phyloP scores from a whole-genome alignment of 768 basidiomycete genomes.

The Tricholoma sp. region DNA sequence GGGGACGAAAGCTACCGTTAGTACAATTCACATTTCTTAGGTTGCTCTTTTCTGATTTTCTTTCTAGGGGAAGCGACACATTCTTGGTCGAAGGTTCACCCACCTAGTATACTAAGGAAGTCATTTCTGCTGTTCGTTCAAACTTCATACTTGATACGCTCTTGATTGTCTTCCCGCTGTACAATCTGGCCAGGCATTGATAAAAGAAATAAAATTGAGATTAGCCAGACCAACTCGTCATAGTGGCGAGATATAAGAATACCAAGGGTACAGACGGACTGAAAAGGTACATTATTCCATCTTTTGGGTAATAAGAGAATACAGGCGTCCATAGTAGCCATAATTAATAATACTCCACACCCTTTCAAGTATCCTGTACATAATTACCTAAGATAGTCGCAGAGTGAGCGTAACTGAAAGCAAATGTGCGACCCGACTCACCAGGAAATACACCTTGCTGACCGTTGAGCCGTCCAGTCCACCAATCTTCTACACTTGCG shows the following conservation, averaged over 20 bases:
- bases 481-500: constrained; percentile 89
- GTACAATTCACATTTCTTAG: background rate
- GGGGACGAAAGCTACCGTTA: background rate
- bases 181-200: constrained; percentile 14
- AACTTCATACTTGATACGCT: constrained; percentile 1
- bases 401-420: constrained; percentile 4
- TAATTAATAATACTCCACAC: background rate
- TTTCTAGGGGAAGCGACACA: constrained; percentile 1
- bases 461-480: constrained; percentile 88
- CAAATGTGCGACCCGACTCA: constrained; percentile 20
- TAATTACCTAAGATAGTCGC: constrained; percentile 48
- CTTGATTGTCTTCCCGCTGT: constrained; percentile 5
- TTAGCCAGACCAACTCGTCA: constrained; percentile 6
- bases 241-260: background rate
- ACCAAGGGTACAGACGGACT: background rate
- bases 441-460: constrained; percentile 88
- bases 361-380: constrained; percentile 43
- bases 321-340: background rate
- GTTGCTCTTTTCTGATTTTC: background rate
- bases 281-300: background rate
- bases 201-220: constrained; percentile 12
- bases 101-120: background rate
- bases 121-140: background rate
- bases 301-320: background rate
- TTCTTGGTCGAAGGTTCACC: constrained; percentile 7